Evolutionary conservation across 371 early-diverging fungal species (phyloP).

Genomic region (Neoconidiobolus thromboides): DNA sequence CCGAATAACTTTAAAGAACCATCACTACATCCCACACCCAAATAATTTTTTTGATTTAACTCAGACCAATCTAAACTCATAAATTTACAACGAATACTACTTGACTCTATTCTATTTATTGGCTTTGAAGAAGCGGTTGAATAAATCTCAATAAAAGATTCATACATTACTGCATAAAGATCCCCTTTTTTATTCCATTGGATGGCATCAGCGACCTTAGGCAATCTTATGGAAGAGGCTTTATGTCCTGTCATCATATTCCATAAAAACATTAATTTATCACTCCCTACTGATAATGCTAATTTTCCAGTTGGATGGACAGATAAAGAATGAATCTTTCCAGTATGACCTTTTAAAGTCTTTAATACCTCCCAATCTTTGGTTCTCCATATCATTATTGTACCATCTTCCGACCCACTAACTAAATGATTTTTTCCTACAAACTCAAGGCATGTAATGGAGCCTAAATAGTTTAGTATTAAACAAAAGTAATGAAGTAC

Average conservation of each 20-base stretch:
- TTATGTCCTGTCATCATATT: conserved; percentile 71
- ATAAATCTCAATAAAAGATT: neutral
- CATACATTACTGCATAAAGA: neutral
- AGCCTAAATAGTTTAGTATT: conserved; percentile 14
- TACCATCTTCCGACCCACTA: conserved; percentile 75
- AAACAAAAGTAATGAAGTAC: neutral
- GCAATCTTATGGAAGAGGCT: conserved; percentile 40
- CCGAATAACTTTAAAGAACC: neutral
- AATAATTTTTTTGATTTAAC: neutral
- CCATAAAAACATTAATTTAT: conserved; percentile 74
- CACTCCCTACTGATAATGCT: conserved; percentile 59
- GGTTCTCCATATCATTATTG: conserved; percentile 68
- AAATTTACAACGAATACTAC: neutral
- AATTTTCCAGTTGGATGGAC: conserved; percentile 89
- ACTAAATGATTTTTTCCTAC: conserved; percentile 66
- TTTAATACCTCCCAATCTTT: conserved; percentile 93
- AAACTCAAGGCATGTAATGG: conserved; percentile 69
- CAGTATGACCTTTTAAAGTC: conserved; percentile 74
- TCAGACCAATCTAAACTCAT: neutral
- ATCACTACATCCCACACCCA: neutral
- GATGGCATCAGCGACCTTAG: neutral
- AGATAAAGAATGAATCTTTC: conserved; percentile 47
- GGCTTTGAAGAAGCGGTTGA: neutral
- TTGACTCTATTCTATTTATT: neutral
- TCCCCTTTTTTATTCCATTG: neutral